Base-by-base conservation (phyloP, 352 stramenopile genomes). In the Phytophthora citrophthora region DNA sequence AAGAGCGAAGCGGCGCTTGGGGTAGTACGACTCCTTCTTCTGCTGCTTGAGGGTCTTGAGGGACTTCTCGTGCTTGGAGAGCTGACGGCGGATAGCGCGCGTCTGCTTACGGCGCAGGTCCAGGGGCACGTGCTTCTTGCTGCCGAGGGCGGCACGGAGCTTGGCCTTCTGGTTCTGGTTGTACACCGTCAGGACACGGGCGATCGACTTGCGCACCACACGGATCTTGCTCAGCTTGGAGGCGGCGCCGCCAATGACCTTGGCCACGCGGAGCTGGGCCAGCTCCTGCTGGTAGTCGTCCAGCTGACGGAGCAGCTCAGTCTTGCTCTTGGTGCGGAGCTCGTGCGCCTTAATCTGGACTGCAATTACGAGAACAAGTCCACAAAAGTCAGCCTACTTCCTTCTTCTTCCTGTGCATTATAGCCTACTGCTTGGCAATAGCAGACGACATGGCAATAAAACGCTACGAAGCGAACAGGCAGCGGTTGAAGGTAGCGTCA, bases 211-310 rank as follows among this genome's bases (percentile, higher is more conserved):
- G 85, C 98, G 97, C 18, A 99, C 97, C 38, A 95, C 82, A 74
- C 97, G 97, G 86, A 99, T 99, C 90, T 99, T 99, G 77, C 96
- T 94, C 64, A 99, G 96, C 93, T 99, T 99, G 44, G 96, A 98
- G 54, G 97, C 96, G 32, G 98, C 97, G 55, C 98, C 98, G 63
- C 97, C 97, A 44, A 98, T 99, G 45, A 99, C 97, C 91, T 99
- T 99, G 70, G 97, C 96, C 52, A 99, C 97, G 72, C 98, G 95
- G 64, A 99, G 94, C 83, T 92, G 89, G 41, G 95, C 88, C 55
- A 99, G 89, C 82, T 99, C 97, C 83, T 98, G 97, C 79, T 99
- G 98, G 71, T 98, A 94, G 72, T 99, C 97, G 81, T 98, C 91
- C 63, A 99, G 93, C 74, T 98, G 93, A 73, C 95, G 97, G 61